Evolutionary conservation across 352 stramenopile species (phyloP).

Genomic region (Phytophthora sp.): DNA sequence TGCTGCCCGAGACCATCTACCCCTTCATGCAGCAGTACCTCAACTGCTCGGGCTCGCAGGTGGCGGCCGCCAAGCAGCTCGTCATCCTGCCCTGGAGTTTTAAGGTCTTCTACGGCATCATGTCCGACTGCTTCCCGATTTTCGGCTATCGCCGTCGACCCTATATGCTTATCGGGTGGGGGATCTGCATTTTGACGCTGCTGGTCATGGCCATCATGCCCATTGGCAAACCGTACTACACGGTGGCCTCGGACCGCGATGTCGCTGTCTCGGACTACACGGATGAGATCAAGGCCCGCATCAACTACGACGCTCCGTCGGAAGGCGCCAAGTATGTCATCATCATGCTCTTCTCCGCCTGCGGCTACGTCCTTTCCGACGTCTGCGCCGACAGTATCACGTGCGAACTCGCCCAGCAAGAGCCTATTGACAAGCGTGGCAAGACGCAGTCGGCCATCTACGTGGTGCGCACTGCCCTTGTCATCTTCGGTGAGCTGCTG

Average conservation of each 20-base stretch:
- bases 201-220: slow-evolving; percentile 50
- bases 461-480: slow-evolving; percentile 35
- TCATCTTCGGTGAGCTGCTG: slow-evolving; percentile 45
- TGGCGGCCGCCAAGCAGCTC: slow-evolving; percentile 35
- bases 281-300: slow-evolving; percentile 18
- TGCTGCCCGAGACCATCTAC: slow-evolving; percentile 52
- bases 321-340: slow-evolving; percentile 64
- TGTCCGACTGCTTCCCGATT: slow-evolving; percentile 64
- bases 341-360: slow-evolving; percentile 71
- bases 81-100: slow-evolving; percentile 60
- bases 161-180: slow-evolving; percentile 71
- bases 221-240: slow-evolving; percentile 55
- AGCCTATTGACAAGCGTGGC: slow-evolving; percentile 46
- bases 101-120: slow-evolving; percentile 70
- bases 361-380: slow-evolving; percentile 82
- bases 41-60: slow-evolving; percentile 39
- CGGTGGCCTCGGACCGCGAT: slow-evolving; percentile 24
- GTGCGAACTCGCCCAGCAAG: slow-evolving; percentile 52
- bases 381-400: slow-evolving; percentile 69
- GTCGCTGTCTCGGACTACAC: slow-evolving; percentile 29
- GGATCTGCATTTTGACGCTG: slow-evolving; percentile 48
- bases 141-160: slow-evolving; percentile 62
- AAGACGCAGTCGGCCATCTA: slow-evolving; percentile 57
- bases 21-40: slow-evolving; percentile 61
- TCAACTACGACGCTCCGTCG: slow-evolving; percentile 41